Percentiles rank a stretch among this genome's conserved stretches.
These are phyloP conservation scores for Linnemannia hyalina DNA, from an alignment of 192 early-diverging fungal species.

Conservation along the genomic window DNA sequence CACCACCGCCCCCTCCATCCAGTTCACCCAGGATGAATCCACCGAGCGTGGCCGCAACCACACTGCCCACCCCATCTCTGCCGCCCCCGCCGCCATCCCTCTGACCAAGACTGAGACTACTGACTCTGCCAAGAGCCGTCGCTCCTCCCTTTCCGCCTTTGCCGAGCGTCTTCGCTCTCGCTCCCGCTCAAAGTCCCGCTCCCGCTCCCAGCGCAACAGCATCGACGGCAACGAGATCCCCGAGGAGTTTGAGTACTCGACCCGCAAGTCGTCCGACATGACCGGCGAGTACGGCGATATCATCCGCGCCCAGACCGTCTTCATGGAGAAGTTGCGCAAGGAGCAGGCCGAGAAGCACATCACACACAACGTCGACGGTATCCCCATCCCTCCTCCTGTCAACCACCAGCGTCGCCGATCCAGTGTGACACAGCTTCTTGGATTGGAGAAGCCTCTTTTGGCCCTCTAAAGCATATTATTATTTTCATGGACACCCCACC, in stretches of 20 bases:
- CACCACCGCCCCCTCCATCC: conserved; percentile 20
- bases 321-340: conserved; percentile 39
- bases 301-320: conserved; percentile 24
- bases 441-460: conserved; percentile 40
- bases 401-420: conserved; percentile 25
- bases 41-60: conserved; percentile 14
- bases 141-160: conserved; percentile 37
- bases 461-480: conserved; percentile 2
- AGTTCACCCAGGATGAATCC: conserved; percentile 24
- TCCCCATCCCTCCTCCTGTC: conserved; percentile 25
- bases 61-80: background rate
- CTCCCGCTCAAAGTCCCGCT: conserved; percentile 24
- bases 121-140: conserved; percentile 20
- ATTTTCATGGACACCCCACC: background rate
- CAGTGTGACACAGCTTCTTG: conserved; percentile 23
- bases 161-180: conserved; percentile 37
- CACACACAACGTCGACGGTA: conserved; percentile 30
- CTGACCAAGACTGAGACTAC: background rate
- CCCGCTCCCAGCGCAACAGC: conserved; percentile 23
- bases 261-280: conserved; percentile 23
- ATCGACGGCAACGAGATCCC: conserved; percentile 5
- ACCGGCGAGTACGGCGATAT: conserved; percentile 21
- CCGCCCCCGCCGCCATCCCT: conserved; percentile 10
- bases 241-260: conserved; percentile 11
- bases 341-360: conserved; percentile 20